Percentiles rank a stretch among this genome's conserved stretches.
Conservation (phyloP, 768 basidiomycete species). For the Suillus brevipes region DNA sequence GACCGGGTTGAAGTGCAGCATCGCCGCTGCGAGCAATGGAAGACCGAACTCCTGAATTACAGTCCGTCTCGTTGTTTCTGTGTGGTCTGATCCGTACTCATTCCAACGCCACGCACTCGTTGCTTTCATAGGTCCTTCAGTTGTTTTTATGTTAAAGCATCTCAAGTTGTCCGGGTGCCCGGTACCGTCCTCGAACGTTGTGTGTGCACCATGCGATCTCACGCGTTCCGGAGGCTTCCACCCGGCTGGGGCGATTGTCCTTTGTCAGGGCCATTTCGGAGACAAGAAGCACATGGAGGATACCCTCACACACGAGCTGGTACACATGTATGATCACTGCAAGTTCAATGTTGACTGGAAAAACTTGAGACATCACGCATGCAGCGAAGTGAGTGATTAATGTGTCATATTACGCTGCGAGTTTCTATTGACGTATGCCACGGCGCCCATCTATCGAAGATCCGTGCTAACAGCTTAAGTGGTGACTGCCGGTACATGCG, state of each 20-base stretch:
- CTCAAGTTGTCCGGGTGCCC: constrained; percentile 73
- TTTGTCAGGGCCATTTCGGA: constrained; percentile 85
- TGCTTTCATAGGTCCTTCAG: constrained; percentile 65
- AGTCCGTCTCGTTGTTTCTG: constrained; percentile 48
- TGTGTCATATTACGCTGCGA: neutral
- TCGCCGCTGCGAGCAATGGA: constrained; percentile 66
- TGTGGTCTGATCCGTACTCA: constrained; percentile 13
- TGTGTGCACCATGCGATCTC: constrained; percentile 82
- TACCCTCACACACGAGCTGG: constrained; percentile 88
- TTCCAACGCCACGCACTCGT: neutral
- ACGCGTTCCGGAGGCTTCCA: constrained; percentile 83
- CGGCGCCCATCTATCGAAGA: constrained; percentile 48
- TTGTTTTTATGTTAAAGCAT: constrained; percentile 92
- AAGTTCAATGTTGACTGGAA: constrained; percentile 92
- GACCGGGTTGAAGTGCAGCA: constrained; percentile 38
- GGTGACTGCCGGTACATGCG: constrained; percentile 90
- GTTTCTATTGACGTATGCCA: constrained; percentile 4
- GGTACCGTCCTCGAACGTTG: constrained; percentile 69
- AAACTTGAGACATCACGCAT: constrained; percentile 92
- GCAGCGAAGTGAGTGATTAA: constrained; percentile 76
- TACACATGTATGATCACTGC: constrained; percentile 96
- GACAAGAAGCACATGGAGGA: constrained; percentile 88
- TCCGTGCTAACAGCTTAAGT: constrained; percentile 90
- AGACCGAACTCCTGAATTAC: constrained; percentile 63
- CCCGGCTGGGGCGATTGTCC: constrained; percentile 71